These are phyloP conservation scores for Bretschneidera sinensis DNA, from an alignment of 345 rosid genomes.

Conservation along the genomic window DNA sequence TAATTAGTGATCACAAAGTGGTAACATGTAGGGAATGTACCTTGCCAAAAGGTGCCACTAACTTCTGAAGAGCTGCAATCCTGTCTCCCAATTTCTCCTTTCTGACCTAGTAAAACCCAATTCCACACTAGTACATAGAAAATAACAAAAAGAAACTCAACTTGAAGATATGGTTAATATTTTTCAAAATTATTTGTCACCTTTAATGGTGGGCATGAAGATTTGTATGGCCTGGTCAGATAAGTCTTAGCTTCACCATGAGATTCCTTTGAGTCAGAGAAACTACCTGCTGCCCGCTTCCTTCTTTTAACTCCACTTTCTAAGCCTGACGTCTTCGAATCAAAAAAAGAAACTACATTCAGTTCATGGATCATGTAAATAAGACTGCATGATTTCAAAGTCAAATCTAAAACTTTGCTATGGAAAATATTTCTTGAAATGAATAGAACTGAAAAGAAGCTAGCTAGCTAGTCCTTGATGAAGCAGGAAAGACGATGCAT, in stretches of 20 bases:
- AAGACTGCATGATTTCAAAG: not conserved
- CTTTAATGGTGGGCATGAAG: slow-evolving; percentile 32
- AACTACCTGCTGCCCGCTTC: slow-evolving; percentile 15
- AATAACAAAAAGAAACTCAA: not conserved
- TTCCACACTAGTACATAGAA: not conserved
- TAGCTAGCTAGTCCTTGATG: too few species aligned
- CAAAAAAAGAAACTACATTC: not conserved
- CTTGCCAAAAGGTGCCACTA: slow-evolving; percentile 80
- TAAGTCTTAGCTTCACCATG: slow-evolving; percentile 16
- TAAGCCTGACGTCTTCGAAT: slow-evolving; percentile 5
- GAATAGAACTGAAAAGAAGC: not conserved
- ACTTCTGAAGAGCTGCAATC: slow-evolving; percentile 61
- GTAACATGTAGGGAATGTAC: slow-evolving; percentile 20
- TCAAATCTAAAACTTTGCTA: not conserved
- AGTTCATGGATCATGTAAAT: too few species aligned
- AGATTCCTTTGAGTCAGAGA: slow-evolving; percentile 18
- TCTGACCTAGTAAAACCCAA: slow-evolving; percentile 28
- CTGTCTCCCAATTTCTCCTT: slow-evolving; percentile 62
- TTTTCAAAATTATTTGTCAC: slow-evolving; percentile 10
- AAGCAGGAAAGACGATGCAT: too few species aligned
- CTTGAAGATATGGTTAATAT: not conserved
- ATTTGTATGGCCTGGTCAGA: slow-evolving; percentile 21
- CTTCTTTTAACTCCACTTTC: slow-evolving; percentile 12
- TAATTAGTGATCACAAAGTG: slow-evolving; percentile 7
- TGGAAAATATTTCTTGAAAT: not conserved